Base-by-base conservation (phyloP, 106 monocot species). In the Apostasia ramifera region DNA sequence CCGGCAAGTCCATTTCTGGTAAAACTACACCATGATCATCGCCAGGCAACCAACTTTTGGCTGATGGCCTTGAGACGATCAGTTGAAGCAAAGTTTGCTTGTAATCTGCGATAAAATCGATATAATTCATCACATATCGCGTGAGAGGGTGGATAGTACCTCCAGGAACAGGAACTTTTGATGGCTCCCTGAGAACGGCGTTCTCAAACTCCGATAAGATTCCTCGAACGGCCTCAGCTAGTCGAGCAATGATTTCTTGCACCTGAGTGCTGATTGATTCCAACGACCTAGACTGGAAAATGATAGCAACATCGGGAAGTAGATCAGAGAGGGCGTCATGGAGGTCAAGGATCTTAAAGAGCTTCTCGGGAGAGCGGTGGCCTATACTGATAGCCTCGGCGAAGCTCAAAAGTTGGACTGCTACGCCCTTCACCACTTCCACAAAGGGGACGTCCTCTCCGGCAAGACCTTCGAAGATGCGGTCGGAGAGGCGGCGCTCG, bases 61-160 rank as follows among this genome's bases (percentile, higher is more conserved):
- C 67, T 0, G 84, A 69, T 2, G 95, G 95, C 38, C 66, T 80
- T 6, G 84, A 66, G 14, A 81, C 78, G 11, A 97, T 92, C 41
- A 97, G 70, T 53, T 89, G 80, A 38, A 58, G 40, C 2, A 98
- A 82, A 2, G 84, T 90, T 26, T 45, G 73, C 79, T 85, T 90
- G 77, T 98, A 92, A 63, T 92, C 97, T 0, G 87, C 81, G 39
- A 92, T 87, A 3, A 92, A 71, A 68, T 71, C 76, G 63, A 87
- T 75, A 79, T 92, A 98, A 63, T 98, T 98, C 97, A 98, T 98
- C 58, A 98, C 97, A 63, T 98, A 98, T 1, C 92, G 77, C 8
- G 97, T 90, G 11, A 98, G 73, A 1, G 97, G 97, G 61, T 98
- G 97, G 40, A 98, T 64, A 0, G 97, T 92, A 5, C 97, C 97